Percentiles rank a stretch among this genome's conserved stretches.
Conservation (phyloP, 202 grass and related monocot genomes). For the Setaria viridis region DNA sequence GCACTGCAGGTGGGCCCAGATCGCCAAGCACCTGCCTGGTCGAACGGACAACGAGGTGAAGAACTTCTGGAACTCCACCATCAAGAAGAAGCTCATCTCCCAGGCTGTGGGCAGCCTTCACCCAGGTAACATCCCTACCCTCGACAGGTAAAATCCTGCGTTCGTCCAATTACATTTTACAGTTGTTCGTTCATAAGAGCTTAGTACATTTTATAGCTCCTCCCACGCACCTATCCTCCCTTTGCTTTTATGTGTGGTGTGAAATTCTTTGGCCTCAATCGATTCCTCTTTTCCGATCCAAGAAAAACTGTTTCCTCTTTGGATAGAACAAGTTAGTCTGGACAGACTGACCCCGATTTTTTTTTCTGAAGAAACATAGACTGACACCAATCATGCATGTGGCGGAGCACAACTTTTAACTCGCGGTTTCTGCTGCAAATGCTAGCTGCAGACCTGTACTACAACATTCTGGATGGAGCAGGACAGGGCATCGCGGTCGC, state of each 20-base stretch:
- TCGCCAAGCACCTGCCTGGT: constrained; percentile 96
- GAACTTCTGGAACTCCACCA: constrained; percentile 98
- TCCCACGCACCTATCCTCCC: neutral
- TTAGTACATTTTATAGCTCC: neutral
- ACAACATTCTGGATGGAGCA: constrained; percentile 62
- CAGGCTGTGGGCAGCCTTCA: constrained; percentile 73
- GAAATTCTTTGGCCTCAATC: neutral
- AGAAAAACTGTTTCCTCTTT: neutral
- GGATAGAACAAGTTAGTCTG: neutral
- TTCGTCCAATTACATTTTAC: neutral
- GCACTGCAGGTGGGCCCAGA: constrained; percentile 88
- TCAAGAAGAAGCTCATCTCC: constrained; percentile 97
- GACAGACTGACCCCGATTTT: neutral
- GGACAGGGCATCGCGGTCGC: constrained; percentile 59
- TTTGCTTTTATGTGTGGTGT: neutral
- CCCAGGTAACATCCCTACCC: constrained; percentile 44
- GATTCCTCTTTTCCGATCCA: neutral
- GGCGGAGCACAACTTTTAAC: constrained; percentile 11
- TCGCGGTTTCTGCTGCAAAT: constrained; percentile 30
- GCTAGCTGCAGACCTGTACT: constrained; percentile 68
- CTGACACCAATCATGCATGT: constrained; percentile 15
- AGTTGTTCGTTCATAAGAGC: neutral
- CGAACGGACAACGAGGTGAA: constrained; percentile 99
- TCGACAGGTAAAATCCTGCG: constrained; percentile 44
- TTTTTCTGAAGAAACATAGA: constrained; percentile 5